Percentiles rank a stretch among this genome's conserved stretches.
Evolutionary conservation across 2,329 filamentous ascomycete genomes (phyloP).

Genomic region (Apiospora arundinis): DNA sequence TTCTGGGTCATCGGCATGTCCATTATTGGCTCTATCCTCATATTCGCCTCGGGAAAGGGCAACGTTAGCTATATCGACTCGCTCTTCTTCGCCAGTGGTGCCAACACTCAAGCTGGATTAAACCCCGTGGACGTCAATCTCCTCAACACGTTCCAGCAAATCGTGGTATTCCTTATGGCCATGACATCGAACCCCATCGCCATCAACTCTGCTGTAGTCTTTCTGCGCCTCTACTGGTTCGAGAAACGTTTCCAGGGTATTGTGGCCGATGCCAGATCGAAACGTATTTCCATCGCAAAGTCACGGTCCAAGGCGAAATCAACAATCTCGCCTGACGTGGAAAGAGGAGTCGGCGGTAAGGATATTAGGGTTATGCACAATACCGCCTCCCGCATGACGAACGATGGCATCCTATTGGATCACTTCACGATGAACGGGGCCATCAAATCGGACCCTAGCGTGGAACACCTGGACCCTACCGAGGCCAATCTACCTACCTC

Average conservation of each 20-base stretch:
- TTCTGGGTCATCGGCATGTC: conserved; percentile 79
- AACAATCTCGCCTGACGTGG: conserved; percentile 53
- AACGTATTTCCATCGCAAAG: conserved; percentile 69
- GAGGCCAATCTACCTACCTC: conserved; percentile 25
- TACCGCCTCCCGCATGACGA: conserved; percentile 62
- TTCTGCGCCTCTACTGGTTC: conserved; percentile 96
- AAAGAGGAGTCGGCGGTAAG: conserved; percentile 69
- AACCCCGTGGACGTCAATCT: conserved; percentile 78
- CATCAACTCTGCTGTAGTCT: conserved; percentile 85
- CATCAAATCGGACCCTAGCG: conserved; percentile 31
- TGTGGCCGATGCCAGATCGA: conserved; percentile 72
- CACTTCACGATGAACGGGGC: conserved; percentile 43
- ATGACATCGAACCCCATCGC: conserved; percentile 84
- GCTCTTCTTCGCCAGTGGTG: conserved; percentile 84
- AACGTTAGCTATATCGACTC: conserved; percentile 82
- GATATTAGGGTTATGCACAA: conserved; percentile 71
- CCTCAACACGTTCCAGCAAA: conserved; percentile 75
- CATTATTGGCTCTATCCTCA: conserved; percentile 76
- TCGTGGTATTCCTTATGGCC: conserved; percentile 73
- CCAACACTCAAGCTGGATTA: conserved; percentile 89
- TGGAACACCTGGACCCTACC: conserved; percentile 28
- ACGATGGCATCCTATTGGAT: conserved; percentile 63
- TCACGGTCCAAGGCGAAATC: conserved; percentile 58
- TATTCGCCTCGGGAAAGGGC: conserved; percentile 67
- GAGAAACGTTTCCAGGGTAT: conserved; percentile 92